Percentiles rank a stretch among this genome's conserved stretches.
phyloP scores from a whole-genome alignment of 2,329 filamentous ascomycete species.

The Neurospora crassa region DNA sequence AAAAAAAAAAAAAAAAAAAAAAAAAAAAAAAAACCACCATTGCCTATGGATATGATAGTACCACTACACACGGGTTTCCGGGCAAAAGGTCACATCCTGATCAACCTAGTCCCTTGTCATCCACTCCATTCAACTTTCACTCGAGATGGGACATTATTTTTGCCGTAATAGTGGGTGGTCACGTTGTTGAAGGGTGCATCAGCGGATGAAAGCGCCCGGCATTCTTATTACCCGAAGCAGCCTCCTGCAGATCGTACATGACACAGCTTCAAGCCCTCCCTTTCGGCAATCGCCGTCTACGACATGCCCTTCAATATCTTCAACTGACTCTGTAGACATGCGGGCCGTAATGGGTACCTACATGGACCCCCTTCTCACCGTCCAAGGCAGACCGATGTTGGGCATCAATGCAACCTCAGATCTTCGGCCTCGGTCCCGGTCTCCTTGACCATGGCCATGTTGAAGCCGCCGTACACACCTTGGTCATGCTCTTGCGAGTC shows the following conservation, averaged over 20 bases:
- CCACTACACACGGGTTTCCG: neutral
- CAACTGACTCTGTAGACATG: neutral
- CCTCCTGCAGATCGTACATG: neutral
- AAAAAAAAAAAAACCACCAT: neutral
- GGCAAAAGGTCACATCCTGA: neutral
- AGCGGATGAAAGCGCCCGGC: slow-evolving; percentile 9
- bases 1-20: neutral
- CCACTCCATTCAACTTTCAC: neutral
- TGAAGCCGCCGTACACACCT: neutral
- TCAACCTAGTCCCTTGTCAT: neutral
- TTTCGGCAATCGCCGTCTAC: slow-evolving; percentile 3
- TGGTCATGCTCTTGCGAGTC: neutral
- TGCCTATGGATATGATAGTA: neutral
- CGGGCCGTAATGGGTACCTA: slow-evolving; percentile 3
- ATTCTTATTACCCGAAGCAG: slow-evolving; percentile 2
- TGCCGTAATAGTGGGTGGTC: neutral
- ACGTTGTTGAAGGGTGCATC: slow-evolving; percentile 1
- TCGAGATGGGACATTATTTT: neutral
- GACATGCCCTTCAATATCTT: neutral
- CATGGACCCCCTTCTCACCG: neutral
- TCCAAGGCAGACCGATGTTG: slow-evolving; percentile 1
- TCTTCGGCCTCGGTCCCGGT: slow-evolving; percentile 1
- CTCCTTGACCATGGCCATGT: neutral
- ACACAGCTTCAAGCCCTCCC: slow-evolving; percentile 3
- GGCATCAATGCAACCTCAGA: slow-evolving; percentile 9